A percentile compares a stretch with the other conserved stretches of the same genome.
Evolutionary conservation across 2,329 filamentous ascomycete species (phyloP).

Genomic region (Hirsutella thompsonii): DNA sequence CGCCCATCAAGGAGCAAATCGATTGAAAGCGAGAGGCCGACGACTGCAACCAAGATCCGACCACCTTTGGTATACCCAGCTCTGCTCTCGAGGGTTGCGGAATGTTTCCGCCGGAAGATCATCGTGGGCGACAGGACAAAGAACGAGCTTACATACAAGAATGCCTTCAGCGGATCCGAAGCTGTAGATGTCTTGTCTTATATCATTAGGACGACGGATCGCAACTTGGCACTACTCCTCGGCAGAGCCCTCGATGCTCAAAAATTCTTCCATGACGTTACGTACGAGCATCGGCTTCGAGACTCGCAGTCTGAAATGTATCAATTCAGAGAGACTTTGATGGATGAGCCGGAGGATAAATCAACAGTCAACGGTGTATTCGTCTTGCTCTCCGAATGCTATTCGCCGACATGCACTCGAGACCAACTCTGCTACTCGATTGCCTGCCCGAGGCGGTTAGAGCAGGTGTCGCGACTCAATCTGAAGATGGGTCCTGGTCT

Average conservation of each 20-base stretch:
- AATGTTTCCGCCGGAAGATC: constrained; percentile 85
- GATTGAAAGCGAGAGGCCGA: constrained; percentile 41
- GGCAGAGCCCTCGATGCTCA: constrained; percentile 90
- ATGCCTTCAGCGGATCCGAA: constrained; percentile 89
- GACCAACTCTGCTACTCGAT: constrained; percentile 97
- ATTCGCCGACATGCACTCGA: constrained; percentile 91
- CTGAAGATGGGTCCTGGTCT: constrained; percentile 85
- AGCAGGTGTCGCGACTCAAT: constrained; percentile 90
- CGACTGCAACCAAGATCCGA: constrained; percentile 45
- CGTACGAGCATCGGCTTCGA: constrained; percentile 88
- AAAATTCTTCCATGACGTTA: constrained; percentile 98
- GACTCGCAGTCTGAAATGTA: constrained; percentile 94
- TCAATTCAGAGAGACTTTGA: constrained; percentile 86
- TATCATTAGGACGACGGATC: constrained; percentile 93
- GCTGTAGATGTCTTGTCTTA: constrained; percentile 92
- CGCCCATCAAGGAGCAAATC: constrained; percentile 45
- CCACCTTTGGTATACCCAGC: constrained; percentile 90
- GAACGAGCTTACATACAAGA: constrained; percentile 94
- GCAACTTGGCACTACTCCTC: constrained; percentile 82
- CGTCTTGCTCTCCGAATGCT: constrained; percentile 90
- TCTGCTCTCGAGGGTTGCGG: constrained; percentile 80
- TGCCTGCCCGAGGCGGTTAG: constrained; percentile 81
- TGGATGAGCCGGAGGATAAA: constrained; percentile 68
- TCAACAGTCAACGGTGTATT: constrained; percentile 83
- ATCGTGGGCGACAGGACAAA: constrained; percentile 79